Percentiles rank a stretch among this genome's conserved stretches.
phyloP scores from a whole-genome alignment of 202 grass and related monocot genomes.

The Panicum hallii region DNA sequence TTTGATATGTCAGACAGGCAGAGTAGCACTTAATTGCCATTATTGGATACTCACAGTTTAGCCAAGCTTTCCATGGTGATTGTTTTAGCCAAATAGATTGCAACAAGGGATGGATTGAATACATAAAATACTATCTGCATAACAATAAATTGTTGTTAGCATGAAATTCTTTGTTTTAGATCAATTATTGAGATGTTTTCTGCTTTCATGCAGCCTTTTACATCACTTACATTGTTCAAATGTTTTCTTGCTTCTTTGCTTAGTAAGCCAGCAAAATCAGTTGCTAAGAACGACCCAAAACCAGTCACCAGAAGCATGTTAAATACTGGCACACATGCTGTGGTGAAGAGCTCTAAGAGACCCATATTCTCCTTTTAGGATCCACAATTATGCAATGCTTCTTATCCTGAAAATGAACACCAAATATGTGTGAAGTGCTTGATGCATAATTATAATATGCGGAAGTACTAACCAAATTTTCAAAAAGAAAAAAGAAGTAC shows the following conservation, averaged over 20 bases:
- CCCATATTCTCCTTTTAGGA: slow-evolving; percentile 49
- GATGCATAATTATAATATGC: neutral
- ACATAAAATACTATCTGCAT: slow-evolving; percentile 90
- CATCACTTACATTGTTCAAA: slow-evolving; percentile 74
- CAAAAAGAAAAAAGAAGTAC: neutral
- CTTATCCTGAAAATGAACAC: slow-evolving; percentile 33
- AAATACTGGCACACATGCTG: slow-evolving; percentile 73
- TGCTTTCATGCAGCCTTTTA: neutral
- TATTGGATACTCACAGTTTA: slow-evolving; percentile 62
- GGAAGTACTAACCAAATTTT: neutral
- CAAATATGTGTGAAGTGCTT: neutral
- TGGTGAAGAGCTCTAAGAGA: slow-evolving; percentile 71
- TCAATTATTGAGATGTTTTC: neutral
- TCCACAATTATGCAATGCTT: slow-evolving; percentile 15
- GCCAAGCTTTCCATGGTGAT: slow-evolving; percentile 86
- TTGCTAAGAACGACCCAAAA: slow-evolving; percentile 81
- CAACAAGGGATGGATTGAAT: slow-evolving; percentile 75
- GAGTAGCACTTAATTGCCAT: neutral
- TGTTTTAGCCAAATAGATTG: slow-evolving; percentile 65
- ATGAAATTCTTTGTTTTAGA: neutral
- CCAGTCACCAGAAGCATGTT: slow-evolving; percentile 82
- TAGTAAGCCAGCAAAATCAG: slow-evolving; percentile 58
- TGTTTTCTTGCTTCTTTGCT: slow-evolving; percentile 66
- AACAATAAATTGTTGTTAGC: neutral
- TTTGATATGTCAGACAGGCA: neutral